Percentiles rank a stretch among this genome's conserved stretches.
These are phyloP conservation scores for Sphaerulina musiva DNA, from an alignment of 2,329 filamentous ascomycete species.

Conservation along the genomic window DNA sequence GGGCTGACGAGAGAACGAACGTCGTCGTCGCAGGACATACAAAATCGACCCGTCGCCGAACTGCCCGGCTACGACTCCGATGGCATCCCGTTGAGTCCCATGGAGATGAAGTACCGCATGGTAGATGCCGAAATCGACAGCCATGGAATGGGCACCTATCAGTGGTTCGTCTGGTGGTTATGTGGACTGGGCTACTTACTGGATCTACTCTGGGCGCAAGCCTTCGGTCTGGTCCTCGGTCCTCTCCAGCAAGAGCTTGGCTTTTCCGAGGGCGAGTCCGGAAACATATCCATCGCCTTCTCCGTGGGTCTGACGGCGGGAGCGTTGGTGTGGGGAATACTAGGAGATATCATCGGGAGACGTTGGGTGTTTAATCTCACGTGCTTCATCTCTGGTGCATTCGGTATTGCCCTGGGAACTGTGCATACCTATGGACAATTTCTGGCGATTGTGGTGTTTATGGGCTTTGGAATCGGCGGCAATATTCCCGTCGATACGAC, in stretches of 20 bases:
- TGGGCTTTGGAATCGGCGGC: conserved; percentile 47
- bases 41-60: background rate
- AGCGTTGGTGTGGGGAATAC: conserved; percentile 51
- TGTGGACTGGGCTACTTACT: conserved; percentile 52
- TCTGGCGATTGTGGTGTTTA: conserved; percentile 49
- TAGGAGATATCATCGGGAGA: conserved; percentile 50
- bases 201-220: conserved; percentile 54
- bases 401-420: conserved; percentile 48
- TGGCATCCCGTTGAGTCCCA: conserved; percentile 27
- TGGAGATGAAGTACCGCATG: conserved; percentile 41
- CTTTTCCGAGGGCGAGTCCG: conserved; percentile 40
- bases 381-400: conserved; percentile 49
- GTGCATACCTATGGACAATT: conserved; percentile 47
- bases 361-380: conserved; percentile 55
- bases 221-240: conserved; percentile 50
- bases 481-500: conserved; percentile 53
- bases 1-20: conserved; percentile 7
- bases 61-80: conserved; percentile 8
- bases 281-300: conserved; percentile 48
- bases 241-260: conserved; percentile 53
- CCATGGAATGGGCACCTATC: conserved; percentile 50
- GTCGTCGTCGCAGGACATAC: background rate
- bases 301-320: conserved; percentile 51
- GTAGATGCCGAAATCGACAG: conserved; percentile 46
- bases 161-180: conserved; percentile 46